These are phyloP conservation scores for Closterium sp. DNA, from an alignment of 139 green algal genomes.

Conservation along the genomic window DNA sequence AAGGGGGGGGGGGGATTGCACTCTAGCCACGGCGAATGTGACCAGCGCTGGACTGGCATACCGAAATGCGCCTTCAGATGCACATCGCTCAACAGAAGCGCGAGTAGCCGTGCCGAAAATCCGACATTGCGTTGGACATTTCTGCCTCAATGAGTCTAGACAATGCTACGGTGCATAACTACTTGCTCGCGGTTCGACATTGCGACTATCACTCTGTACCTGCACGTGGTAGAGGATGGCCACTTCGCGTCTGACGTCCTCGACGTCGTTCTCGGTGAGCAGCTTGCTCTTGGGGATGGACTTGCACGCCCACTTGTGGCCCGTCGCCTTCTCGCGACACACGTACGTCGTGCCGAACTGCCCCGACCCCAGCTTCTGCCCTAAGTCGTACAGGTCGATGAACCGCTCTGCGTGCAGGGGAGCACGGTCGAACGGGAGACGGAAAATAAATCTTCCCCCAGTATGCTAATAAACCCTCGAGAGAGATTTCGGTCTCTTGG, in stretches of 20 bases:
- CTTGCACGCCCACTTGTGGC: slow-evolving; percentile 31
- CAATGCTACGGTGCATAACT: too few species aligned
- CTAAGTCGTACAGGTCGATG: neutral
- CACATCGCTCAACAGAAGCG: too few species aligned
- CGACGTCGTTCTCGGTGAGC: slow-evolving; percentile 10
- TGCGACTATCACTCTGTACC: neutral
- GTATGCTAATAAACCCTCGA: too few species aligned
- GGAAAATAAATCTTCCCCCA: too few species aligned
- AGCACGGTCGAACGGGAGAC: neutral
- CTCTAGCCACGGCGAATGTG: neutral
- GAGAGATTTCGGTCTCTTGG: too few species aligned
- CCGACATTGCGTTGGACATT: too few species aligned
- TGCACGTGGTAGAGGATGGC: slow-evolving; percentile 58
- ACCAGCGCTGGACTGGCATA: neutral
- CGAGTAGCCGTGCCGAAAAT: too few species aligned
- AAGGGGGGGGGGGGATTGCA: too few species aligned
- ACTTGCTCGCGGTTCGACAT: too few species aligned
- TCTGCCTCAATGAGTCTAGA: too few species aligned
- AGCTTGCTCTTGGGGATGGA: slow-evolving; percentile 10
- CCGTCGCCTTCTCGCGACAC: slow-evolving; percentile 12
- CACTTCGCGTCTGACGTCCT: slow-evolving; percentile 47
- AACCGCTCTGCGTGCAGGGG: neutral
- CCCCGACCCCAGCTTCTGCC: slow-evolving; percentile 17
- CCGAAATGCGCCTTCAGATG: too few species aligned
- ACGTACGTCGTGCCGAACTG: slow-evolving; percentile 21